Base-by-base conservation (phyloP, 805 yeast genomes). In the Candida qinlingensis region DNA sequence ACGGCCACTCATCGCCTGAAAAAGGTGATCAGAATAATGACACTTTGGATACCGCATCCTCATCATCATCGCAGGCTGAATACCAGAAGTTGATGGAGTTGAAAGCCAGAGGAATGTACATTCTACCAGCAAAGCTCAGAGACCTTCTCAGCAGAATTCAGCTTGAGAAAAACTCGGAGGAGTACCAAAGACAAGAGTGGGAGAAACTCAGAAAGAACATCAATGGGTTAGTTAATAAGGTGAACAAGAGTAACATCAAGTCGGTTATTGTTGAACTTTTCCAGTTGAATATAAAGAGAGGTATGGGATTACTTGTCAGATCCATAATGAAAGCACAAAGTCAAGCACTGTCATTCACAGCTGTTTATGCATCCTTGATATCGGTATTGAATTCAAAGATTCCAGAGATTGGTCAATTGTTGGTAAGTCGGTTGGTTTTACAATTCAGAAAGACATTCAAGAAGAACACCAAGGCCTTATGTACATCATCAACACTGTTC, bases 391-490 rank as follows among this genome's bases (percentile, higher is more conserved):
- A 86, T 63, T 75, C 85, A 5, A 79, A 83, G 54, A 62, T 87
- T 4, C 94, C 95, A 0, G 76, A 76, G 35, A 66, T 87, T 13
- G 96, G 96, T 2, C 75, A 75, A 48, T 61, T 83, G 5, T 53
- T 86, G 33, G 61, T 74, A 0, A 59, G 72, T 7, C 70, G 94
- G 51, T 63, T 83, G 29, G 68, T 85, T 1, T 56, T 81, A 4
- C 81, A 74, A 48, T 87, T 87, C 64, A 74, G 82, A 41, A 71
- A 73, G 52, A 74, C 75, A 0, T 83, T 70, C 62, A 68, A 71
- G 54, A 59, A 69, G 26, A 73, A 76, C 49, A 75, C 81, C 55
- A 74, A 73, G 49, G 52, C 58, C 0, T 53, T 62, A 5, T 76
- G 84, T 44, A 59, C 71, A 6, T 64, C 76, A 6, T 60, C 77